phyloP scores from a whole-genome alignment of 2,329 filamentous ascomycete species.

The Fusarium odoratissimum region DNA sequence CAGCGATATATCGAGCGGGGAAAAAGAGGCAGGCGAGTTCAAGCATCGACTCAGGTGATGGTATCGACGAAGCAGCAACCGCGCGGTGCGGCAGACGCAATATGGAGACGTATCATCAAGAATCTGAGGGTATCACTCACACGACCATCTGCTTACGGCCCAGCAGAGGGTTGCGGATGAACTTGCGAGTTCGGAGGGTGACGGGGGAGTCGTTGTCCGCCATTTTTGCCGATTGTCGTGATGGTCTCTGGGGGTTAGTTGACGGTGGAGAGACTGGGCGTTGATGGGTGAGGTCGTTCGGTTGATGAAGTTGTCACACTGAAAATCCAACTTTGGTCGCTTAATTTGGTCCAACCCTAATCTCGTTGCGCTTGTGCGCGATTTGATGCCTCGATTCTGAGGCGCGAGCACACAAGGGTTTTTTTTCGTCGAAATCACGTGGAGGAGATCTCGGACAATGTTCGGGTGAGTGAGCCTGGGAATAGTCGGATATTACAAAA shows the following conservation, averaged over 20 bases:
- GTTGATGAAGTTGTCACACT: conserved; percentile 50
- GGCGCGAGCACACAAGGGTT: conserved; percentile 21
- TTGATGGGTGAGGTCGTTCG: conserved; percentile 48
- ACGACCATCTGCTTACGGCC: conserved; percentile 99
- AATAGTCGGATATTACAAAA: conserved; percentile 19
- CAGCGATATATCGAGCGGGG: conserved; percentile 15
- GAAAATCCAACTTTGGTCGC: conserved; percentile 55
- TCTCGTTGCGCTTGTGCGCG: conserved; percentile 24
- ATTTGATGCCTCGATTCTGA: conserved; percentile 28
- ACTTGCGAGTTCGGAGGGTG: conserved; percentile 98
- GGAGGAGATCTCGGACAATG: conserved; percentile 9
- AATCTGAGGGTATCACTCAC: conserved; percentile 70
- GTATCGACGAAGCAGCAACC: conserved; percentile 5
- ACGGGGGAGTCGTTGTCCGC: conserved; percentile 83
- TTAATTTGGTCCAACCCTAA: conserved; percentile 62
- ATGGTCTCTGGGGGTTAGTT: conserved; percentile 50
- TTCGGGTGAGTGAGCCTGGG: conserved; percentile 3
- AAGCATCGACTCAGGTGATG: conserved; percentile 30
- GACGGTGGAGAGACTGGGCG: conserved; percentile 48
- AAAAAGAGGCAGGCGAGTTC: background rate
- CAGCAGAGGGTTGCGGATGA: conserved; percentile 99
- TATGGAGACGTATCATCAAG: conserved; percentile 25
- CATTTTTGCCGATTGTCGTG: conserved; percentile 75
- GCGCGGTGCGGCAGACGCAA: conserved; percentile 5
- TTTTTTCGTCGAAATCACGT: conserved; percentile 38